Evolutionary conservation across 108 stramenopile species (phyloP).

Genomic region (Nitzschia sp.): DNA sequence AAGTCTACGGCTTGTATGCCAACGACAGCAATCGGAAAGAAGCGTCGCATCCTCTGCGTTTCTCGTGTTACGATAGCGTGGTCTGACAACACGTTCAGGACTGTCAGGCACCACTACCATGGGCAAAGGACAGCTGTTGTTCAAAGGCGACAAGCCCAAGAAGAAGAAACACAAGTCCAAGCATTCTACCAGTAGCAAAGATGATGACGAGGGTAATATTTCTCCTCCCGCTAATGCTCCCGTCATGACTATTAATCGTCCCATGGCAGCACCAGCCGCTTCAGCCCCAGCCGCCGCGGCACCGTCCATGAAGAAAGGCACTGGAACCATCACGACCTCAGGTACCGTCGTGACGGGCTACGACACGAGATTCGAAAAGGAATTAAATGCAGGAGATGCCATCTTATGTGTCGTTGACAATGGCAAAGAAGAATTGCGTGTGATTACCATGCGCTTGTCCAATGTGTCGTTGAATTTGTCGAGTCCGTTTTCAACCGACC

Average conservation of each 20-base stretch:
- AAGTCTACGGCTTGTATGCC: no score
- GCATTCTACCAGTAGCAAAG: slow-evolving; percentile 32
- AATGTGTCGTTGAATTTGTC: slow-evolving; percentile 61
- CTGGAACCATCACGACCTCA: slow-evolving; percentile 73
- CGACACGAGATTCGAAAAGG: slow-evolving; percentile 58
- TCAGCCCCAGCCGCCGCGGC: slow-evolving; percentile 5
- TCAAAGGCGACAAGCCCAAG: slow-evolving; percentile 74
- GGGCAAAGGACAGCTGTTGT: slow-evolving; percentile 71
- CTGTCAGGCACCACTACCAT: slow-evolving; percentile 23
- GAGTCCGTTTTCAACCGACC: slow-evolving; percentile 54
- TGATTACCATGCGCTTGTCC: slow-evolving; percentile 80
- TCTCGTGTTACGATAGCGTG: no score
- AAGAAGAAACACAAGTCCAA: slow-evolving; percentile 63
- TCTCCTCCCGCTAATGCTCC: not conserved
- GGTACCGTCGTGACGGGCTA: slow-evolving; percentile 78
- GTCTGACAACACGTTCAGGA: not conserved
- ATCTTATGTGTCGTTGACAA: slow-evolving; percentile 41
- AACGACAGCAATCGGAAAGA: no score
- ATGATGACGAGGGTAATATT: not conserved
- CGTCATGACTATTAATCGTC: not conserved
- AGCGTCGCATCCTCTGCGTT: no score
- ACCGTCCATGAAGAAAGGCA: slow-evolving; percentile 54
- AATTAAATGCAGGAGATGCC: slow-evolving; percentile 73
- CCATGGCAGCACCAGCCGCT: not conserved
- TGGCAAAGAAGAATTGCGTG: slow-evolving; percentile 63